These are phyloP conservation scores for Bolboschoenus planiculmis DNA, from an alignment of 176 grass and related monocot species.

Conservation along the genomic window DNA sequence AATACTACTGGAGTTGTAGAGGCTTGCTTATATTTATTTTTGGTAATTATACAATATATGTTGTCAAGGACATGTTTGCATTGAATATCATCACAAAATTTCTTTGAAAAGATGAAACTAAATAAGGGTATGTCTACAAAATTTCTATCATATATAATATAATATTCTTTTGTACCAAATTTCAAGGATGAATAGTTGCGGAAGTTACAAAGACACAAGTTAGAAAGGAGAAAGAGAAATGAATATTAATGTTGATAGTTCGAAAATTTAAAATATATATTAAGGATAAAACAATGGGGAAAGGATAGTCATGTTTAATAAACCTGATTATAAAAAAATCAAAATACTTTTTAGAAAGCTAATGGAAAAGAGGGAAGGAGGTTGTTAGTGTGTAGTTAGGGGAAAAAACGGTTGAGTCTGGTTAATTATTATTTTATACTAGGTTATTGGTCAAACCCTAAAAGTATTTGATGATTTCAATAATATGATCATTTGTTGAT, in stretches of 20 bases:
- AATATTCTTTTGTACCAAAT: not conserved
- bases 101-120: not conserved
- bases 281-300: not conserved
- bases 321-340: conserved; percentile 22
- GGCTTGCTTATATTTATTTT: too few species aligned
- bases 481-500: not conserved
- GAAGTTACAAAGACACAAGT: not conserved
- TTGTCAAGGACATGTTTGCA: not conserved
- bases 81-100: not conserved
- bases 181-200: not conserved
- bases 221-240: conserved; percentile 2
- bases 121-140: not conserved
- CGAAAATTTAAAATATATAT: not conserved
- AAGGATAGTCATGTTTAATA: conserved; percentile 50
- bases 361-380: not conserved
- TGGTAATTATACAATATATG: not conserved
- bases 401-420: conserved; percentile 30
- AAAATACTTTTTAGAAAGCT: not conserved
- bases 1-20: not conserved
- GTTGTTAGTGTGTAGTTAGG: conserved; percentile 54
- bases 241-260: conserved; percentile 14
- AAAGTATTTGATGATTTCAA: not conserved
- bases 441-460: not conserved
- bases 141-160: not conserved
- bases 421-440: conserved; percentile 10